Conservation (phyloP, 352 stramenopile genomes). For the Phytophthora colocasiae region DNA sequence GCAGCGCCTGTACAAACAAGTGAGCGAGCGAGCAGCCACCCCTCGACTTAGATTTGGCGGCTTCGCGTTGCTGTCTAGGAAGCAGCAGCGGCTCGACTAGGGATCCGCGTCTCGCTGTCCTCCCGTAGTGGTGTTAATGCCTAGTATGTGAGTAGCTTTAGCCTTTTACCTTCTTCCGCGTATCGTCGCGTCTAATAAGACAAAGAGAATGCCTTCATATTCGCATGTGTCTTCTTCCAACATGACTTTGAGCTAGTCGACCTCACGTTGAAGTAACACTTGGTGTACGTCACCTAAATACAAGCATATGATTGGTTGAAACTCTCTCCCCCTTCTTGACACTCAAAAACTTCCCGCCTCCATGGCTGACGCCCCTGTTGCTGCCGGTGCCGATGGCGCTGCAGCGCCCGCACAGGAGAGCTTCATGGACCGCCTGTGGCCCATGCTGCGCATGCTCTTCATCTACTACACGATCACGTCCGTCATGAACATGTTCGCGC, state of each 20-base stretch:
- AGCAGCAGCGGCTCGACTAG: slow-evolving; percentile 24
- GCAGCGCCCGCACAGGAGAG: slow-evolving; percentile 40
- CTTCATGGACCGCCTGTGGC: slow-evolving; percentile 68
- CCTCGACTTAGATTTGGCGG: slow-evolving; percentile 42
- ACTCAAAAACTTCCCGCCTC: background rate
- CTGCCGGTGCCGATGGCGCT: slow-evolving; percentile 9
- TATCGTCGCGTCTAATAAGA: slow-evolving; percentile 27
- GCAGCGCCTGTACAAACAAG: slow-evolving; percentile 31
- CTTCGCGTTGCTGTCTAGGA: slow-evolving; percentile 25
- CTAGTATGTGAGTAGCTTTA: slow-evolving; percentile 51
- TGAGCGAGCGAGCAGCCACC: slow-evolving; percentile 25
- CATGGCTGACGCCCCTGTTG: slow-evolving; percentile 24
- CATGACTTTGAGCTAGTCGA: slow-evolving; percentile 9
- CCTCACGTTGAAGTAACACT: slow-evolving; percentile 10
- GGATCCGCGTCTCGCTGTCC: slow-evolving; percentile 16
- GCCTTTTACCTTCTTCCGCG: slow-evolving; percentile 23
- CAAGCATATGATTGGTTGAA: slow-evolving; percentile 8
- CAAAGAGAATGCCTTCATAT: slow-evolving; percentile 39
- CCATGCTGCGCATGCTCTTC: slow-evolving; percentile 75
- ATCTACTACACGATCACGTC: slow-evolving; percentile 86
- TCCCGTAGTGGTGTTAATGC: slow-evolving; percentile 39
- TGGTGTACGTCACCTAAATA: slow-evolving; percentile 10
- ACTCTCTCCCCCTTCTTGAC: background rate
- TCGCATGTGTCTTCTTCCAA: slow-evolving; percentile 8
- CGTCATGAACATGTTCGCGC: slow-evolving; percentile 50